Evolutionary conservation across 2,329 filamentous ascomycete species (phyloP), one percentile per base, ranked within the genome.

Genomic region (Aspergillus vadensis): DNA sequence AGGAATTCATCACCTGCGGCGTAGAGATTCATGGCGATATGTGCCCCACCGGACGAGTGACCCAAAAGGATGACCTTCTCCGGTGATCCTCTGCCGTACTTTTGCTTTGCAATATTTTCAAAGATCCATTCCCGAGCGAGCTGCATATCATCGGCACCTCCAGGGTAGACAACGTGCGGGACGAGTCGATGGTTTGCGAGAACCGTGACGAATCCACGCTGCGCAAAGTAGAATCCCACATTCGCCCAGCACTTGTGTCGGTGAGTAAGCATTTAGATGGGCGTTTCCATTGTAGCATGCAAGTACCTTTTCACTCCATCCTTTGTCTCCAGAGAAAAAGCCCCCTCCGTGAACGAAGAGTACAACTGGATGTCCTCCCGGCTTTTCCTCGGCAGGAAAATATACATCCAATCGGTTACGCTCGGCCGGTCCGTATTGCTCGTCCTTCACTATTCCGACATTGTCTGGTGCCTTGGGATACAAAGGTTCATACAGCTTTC

Each of bases 81-180:
- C 14, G 27, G 25, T 2, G 15, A 36, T n/a, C 55, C 55, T 10
- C 21, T 9, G 1, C 57, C 57, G 17, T 41, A 59, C 21, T 39
- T 27, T 14, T 49, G n/a, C 5, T 10, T n/a, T 6, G 17, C 17
- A 19, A 59, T 59, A 21, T 59, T 48, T 4, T 30, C n/a, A 32
- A n/a, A 59, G 19, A 59, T 36, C 57, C 57, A 59, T 55, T 59
- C 57, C 30, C 57, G 57, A n/a, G 41, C 57, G 8, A 50, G 14
- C 21, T 59, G 50, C 17, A 59, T 55, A 50, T 59, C 57, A 17
- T 59, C 57, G 3, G 57, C 50, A 8, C 57, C 57, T 17, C 57
- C 57, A 19, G 57, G 51, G 25, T 59, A 59, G 25, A 39, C 19
- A 15, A 59, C 57, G 41, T 59, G n/a, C 4, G 57, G 57, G 3